Percentiles rank a stretch among this genome's conserved stretches.
These are phyloP conservation scores for Furculomyces boomerangus DNA, from an alignment of 371 early-diverging fungal species.

Conservation along the genomic window DNA sequence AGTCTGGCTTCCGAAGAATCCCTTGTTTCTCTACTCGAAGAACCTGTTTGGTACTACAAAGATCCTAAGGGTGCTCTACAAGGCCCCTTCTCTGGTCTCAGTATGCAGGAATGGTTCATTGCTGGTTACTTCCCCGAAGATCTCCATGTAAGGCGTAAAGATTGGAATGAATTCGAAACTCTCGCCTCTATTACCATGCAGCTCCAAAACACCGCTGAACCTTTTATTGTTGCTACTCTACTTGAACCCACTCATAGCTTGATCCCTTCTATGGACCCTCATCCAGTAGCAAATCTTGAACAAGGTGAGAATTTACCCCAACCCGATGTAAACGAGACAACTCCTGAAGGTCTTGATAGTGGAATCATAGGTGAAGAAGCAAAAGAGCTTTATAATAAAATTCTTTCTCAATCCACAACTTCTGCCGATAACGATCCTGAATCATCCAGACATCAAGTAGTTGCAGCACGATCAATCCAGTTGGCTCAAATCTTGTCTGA, in stretches of 20 bases:
- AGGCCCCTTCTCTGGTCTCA: constrained; percentile 58
- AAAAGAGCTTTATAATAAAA: not conserved
- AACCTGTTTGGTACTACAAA: constrained; percentile 54
- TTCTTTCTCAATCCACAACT: not conserved
- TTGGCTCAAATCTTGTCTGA: constrained; percentile 15
- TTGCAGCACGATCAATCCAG: constrained; percentile 10
- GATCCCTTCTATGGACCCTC: not conserved
- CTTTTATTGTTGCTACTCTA: constrained; percentile 32
- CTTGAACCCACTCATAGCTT: not conserved
- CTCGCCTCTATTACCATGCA: constrained; percentile 36
- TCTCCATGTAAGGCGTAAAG: constrained; percentile 51
- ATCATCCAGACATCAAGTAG: not conserved
- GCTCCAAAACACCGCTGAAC: constrained; percentile 39
- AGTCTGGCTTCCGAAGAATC: not conserved
- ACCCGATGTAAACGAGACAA: not conserved
- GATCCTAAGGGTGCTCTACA: constrained; percentile 61
- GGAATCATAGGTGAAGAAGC: not conserved
- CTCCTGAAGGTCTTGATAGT: not conserved
- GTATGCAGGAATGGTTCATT: constrained; percentile 77
- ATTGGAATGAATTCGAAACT: constrained; percentile 46
- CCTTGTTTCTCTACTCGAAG: not conserved
- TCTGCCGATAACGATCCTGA: not conserved
- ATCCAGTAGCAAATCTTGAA: not conserved
- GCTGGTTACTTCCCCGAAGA: constrained; percentile 57
- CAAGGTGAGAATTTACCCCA: not conserved